Percentiles rank a stretch among this genome's conserved stretches.
Conservation (phyloP, 371 early-diverging fungal genomes). For the Mucor indicus region DNA sequence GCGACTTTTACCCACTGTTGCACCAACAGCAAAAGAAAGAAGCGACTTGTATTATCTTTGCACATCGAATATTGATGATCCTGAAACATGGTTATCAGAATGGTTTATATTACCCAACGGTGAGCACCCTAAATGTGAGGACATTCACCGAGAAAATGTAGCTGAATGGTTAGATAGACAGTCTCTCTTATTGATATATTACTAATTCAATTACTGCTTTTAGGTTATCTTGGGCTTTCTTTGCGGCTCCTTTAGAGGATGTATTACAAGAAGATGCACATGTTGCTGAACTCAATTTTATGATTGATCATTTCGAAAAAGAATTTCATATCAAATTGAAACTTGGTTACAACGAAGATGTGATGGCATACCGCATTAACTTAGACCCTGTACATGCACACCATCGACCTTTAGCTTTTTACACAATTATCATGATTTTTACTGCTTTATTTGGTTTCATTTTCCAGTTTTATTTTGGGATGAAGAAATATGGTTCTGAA, state of each 20-base stretch:
- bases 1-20: conserved; percentile 21
- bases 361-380: conserved; percentile 55
- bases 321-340: conserved; percentile 41
- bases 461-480: conserved; percentile 29
- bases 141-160: conserved; percentile 50
- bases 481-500: conserved; percentile 35
- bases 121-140: conserved; percentile 33
- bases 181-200: background rate
- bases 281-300: conserved; percentile 39
- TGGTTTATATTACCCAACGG: conserved; percentile 51
- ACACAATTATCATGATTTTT: conserved; percentile 34
- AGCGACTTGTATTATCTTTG: conserved; percentile 41
- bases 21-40: conserved; percentile 35
- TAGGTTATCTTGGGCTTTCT: conserved; percentile 60
- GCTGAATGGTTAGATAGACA: conserved; percentile 44
- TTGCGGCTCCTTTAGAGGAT: conserved; percentile 39
- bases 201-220: too few species aligned
- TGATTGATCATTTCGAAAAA: conserved; percentile 49
- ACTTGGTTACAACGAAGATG: conserved; percentile 54
- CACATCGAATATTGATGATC: conserved; percentile 40
- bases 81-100: conserved; percentile 44
- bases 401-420: conserved; percentile 63
- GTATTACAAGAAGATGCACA: conserved; percentile 31
- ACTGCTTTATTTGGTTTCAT: conserved; percentile 18
- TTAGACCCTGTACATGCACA: conserved; percentile 69